A percentile compares a stretch with the other conserved stretches of the same genome.
These are phyloP conservation scores for Emergomyces africanus DNA, from an alignment of 2,329 filamentous ascomycete genomes.

Conservation along the genomic window DNA sequence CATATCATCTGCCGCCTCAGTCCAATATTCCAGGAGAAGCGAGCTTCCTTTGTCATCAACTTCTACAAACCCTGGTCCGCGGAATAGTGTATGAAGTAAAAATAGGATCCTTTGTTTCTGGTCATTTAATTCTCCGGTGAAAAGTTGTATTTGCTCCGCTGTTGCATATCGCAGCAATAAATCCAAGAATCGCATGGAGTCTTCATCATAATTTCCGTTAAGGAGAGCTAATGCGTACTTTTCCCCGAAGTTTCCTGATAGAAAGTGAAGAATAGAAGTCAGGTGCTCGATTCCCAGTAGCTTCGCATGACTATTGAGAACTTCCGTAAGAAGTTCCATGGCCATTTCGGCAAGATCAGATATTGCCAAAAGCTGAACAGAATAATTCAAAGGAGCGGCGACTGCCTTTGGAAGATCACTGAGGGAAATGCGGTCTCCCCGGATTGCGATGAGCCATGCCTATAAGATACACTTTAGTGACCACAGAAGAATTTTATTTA, in stretches of 20 bases:
- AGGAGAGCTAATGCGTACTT: slow-evolving; percentile 21
- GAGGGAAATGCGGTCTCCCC: slow-evolving; percentile 6
- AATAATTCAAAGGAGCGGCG: slow-evolving; percentile 5
- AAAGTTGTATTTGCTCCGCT: slow-evolving; percentile 18
- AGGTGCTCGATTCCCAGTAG: slow-evolving; percentile 18
- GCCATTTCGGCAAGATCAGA: slow-evolving; percentile 18
- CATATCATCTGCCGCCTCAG: slow-evolving; percentile 27
- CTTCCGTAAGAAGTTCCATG: slow-evolving; percentile 24
- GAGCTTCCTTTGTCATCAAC: slow-evolving; percentile 28
- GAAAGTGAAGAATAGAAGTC: slow-evolving; percentile 19
- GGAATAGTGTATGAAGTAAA: slow-evolving; percentile 27
- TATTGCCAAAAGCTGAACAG: slow-evolving; percentile 13
- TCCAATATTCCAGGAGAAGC: slow-evolving; percentile 31
- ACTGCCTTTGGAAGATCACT: slow-evolving; percentile 1
- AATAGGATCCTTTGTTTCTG: slow-evolving; percentile 23
- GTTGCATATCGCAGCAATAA: slow-evolving; percentile 27
- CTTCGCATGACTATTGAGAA: slow-evolving; percentile 18
- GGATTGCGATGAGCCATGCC: slow-evolving; percentile 10
- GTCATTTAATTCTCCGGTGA: slow-evolving; percentile 19
- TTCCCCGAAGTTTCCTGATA: slow-evolving; percentile 23
- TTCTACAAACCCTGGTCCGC: slow-evolving; percentile 27
- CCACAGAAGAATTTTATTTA: neutral
- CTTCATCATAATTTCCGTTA: slow-evolving; percentile 25
- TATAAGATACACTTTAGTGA: neutral
- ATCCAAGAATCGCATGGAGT: slow-evolving; percentile 28